A percentile compares a stretch with the other conserved stretches of the same genome.
Conservation (phyloP, 2,329 filamentous ascomycete species). For the Ceratocystis huliohia region DNA sequence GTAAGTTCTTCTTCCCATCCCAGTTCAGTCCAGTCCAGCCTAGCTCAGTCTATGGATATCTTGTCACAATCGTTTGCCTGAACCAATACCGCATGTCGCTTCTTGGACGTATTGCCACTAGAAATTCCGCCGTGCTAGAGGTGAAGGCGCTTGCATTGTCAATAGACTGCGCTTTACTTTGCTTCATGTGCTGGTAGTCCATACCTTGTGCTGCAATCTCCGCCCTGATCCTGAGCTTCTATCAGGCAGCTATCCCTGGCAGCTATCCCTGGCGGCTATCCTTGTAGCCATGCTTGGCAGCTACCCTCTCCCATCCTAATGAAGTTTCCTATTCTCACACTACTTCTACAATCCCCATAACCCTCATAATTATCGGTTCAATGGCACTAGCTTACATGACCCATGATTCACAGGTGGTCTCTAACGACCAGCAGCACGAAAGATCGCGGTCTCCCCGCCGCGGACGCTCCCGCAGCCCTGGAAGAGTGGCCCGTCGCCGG, state of each 20-base stretch:
- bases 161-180: neutral
- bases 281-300: too few species aligned
- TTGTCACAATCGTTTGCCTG: neutral
- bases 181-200: neutral
- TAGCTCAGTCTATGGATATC: too few species aligned
- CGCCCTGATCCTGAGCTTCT: too few species aligned
- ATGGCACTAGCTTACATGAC: neutral
- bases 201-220: neutral
- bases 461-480: constrained; percentile 72
- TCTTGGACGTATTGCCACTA: neutral
- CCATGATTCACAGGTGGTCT: constrained; percentile 11
- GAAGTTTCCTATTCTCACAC: neutral
- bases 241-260: neutral
- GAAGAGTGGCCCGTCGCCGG: constrained; percentile 54
- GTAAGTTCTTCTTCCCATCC: constrained; percentile 33
- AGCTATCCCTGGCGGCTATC: too few species aligned
- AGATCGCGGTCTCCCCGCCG: constrained; percentile 67
- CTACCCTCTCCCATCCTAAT: neutral
- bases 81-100: neutral
- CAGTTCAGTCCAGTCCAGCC: too few species aligned
- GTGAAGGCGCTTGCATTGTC: neutral
- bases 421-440: constrained; percentile 53
- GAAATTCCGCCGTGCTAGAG: neutral
- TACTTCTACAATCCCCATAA: neutral
- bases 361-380: neutral